phyloP scores from a whole-genome alignment of 768 basidiomycete species.

The Mrakia frigida region DNA sequence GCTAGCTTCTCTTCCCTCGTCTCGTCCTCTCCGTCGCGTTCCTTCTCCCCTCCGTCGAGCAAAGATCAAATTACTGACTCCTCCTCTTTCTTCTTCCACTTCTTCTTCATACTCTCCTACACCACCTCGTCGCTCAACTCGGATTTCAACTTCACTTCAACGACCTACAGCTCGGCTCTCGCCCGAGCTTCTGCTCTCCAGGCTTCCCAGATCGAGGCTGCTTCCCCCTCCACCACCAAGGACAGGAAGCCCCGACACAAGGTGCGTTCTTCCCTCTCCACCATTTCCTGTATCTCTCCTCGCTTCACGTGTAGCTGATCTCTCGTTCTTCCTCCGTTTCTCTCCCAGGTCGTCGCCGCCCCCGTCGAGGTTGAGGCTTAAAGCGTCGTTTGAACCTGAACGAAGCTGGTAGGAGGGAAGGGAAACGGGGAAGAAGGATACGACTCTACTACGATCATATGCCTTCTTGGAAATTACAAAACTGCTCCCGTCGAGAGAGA shows the following conservation, averaged over 20 bases:
- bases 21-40: not conserved
- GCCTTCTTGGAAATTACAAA: not conserved
- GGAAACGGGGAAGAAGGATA: not conserved
- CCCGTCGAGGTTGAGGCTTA: slow-evolving; percentile 24
- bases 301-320: not conserved
- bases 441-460: slow-evolving; percentile 4
- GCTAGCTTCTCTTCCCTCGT: not conserved
- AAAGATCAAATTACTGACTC: not conserved
- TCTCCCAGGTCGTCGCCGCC: slow-evolving; percentile 15
- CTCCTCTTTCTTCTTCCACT: not conserved
- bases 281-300: not conserved
- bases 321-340: not conserved
- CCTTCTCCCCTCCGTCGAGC: not conserved
- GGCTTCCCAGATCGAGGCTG: slow-evolving; percentile 31
- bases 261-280: not conserved
- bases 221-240: slow-evolving; percentile 23
- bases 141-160: not conserved
- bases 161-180: slow-evolving; percentile 30
- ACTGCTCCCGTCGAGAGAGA: not conserved
- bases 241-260: slow-evolving; percentile 26
- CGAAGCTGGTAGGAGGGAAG: not conserved
- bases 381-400: not conserved
- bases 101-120: not conserved
- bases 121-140: not conserved
- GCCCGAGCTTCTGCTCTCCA: slow-evolving; percentile 34